phyloP scores from a whole-genome alignment of 768 basidiomycete genomes.

The Lactarius akahatsu region DNA sequence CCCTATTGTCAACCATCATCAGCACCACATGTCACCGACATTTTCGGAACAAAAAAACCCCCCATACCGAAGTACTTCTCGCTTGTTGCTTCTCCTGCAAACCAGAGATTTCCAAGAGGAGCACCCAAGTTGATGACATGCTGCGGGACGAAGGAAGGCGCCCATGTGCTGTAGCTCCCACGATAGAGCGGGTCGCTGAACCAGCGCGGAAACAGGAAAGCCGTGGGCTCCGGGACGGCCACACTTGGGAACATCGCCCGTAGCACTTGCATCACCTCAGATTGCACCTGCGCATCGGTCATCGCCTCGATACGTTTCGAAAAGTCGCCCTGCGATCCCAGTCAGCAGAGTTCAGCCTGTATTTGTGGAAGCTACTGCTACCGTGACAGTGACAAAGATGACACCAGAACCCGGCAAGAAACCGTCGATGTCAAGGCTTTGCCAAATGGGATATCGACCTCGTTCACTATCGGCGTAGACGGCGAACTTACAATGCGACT shows the following conservation, averaged over 20 bases:
- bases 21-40: not conserved
- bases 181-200: conserved; percentile 47
- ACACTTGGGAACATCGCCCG: conserved; percentile 53
- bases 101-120: conserved; percentile 53
- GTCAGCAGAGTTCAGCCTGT: not conserved
- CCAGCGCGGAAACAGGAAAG: conserved; percentile 54
- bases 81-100: conserved; percentile 60
- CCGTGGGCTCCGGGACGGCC: conserved; percentile 49
- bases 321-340: conserved; percentile 49
- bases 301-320: conserved; percentile 55
- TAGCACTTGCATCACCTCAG: conserved; percentile 54
- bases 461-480: conserved; percentile 22
- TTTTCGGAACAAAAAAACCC: not conserved
- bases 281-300: conserved; percentile 46
- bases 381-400: conserved; percentile 49
- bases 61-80: conserved; percentile 51
- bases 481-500: conserved; percentile 7
- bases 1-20: conserved; percentile 11
- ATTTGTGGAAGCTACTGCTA: conserved; percentile 37
- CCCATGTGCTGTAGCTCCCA: conserved; percentile 67
- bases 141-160: conserved; percentile 49
- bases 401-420: conserved; percentile 62
- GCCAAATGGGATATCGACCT: conserved; percentile 59
- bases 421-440: conserved; percentile 53
- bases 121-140: conserved; percentile 55